phyloP scores from a whole-genome alignment of 768 basidiomycete genomes.

The Xerocomus spinulosus region DNA sequence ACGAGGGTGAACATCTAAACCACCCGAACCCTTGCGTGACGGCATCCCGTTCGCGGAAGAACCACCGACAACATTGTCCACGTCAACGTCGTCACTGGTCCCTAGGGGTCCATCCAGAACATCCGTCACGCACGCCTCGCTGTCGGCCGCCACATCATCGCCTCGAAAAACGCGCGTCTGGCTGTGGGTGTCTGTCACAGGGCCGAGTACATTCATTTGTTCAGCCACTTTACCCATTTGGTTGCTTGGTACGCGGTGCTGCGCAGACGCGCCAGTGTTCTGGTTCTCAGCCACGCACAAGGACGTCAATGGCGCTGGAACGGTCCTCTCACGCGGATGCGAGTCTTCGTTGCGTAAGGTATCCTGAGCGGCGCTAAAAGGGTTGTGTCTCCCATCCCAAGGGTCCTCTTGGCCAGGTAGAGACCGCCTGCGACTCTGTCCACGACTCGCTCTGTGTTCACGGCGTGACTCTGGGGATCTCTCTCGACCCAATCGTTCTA shows the following conservation, averaged over 20 bases:
- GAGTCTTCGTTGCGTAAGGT: not conserved
- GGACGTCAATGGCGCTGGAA: not conserved
- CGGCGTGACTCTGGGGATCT: constrained; percentile 4
- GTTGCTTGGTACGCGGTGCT: not conserved
- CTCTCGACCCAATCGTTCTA: constrained; percentile 2
- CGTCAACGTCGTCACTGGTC: not conserved
- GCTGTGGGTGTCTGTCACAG: not conserved
- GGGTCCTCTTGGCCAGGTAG: constrained; percentile 4
- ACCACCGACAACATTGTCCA: not conserved
- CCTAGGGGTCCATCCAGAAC: not conserved
- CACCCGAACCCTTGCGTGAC: not conserved
- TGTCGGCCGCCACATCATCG: not conserved
- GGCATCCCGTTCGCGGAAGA: not conserved
- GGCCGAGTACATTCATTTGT: not conserved
- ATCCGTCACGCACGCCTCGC: not conserved
- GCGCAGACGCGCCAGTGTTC: not conserved
- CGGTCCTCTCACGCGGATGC: not conserved
- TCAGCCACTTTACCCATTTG: not conserved
- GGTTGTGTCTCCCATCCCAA: not conserved
- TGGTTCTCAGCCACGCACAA: not conserved
- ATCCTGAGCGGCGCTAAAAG: not conserved
- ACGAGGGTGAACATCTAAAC: not conserved
- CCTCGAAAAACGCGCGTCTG: not conserved
- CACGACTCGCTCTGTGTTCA: constrained; percentile 1
- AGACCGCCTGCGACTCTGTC: constrained; percentile 2